phyloP scores from a whole-genome alignment of 352 stramenopile species.

The Phytophthora cactorum region DNA sequence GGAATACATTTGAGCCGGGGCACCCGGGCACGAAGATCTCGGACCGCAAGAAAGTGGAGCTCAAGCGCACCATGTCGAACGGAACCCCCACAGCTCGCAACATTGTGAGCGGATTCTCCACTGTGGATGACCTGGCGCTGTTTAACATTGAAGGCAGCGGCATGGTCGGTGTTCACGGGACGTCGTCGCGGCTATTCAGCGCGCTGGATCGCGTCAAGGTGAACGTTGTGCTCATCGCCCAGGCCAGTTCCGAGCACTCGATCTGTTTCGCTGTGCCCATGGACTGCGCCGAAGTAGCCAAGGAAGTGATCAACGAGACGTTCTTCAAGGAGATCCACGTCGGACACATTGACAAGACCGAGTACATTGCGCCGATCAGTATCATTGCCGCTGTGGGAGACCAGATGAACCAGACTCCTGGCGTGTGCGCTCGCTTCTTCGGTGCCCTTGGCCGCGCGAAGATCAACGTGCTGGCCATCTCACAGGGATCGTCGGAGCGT shows the following conservation, averaged over 20 bases:
- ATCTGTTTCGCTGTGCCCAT: conserved; percentile 95
- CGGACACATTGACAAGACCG: conserved; percentile 80
- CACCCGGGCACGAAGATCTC: conserved; percentile 86
- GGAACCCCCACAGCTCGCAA: conserved; percentile 62
- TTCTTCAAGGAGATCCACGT: conserved; percentile 92
- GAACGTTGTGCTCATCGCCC: conserved; percentile 95
- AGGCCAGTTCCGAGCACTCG: conserved; percentile 94
- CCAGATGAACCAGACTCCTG: conserved; percentile 93
- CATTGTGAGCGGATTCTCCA: conserved; percentile 91
- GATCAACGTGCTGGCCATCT: conserved; percentile 96
- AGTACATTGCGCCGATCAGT: conserved; percentile 88
- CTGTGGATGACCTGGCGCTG: conserved; percentile 94
- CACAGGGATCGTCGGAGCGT: conserved; percentile 93
- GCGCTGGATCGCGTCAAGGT: conserved; percentile 92
- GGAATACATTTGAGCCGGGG: conserved; percentile 95
- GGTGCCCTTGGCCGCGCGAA: conserved; percentile 91
- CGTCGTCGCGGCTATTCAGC: conserved; percentile 93
- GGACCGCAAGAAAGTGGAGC: conserved; percentile 61
- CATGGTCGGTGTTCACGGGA: conserved; percentile 95
- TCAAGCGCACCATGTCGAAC: conserved; percentile 70
- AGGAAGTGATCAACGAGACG: conserved; percentile 79
- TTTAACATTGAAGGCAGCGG: conserved; percentile 97
- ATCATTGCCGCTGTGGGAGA: conserved; percentile 97
- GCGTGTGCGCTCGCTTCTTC: conserved; percentile 95
- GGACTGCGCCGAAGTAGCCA: conserved; percentile 65